Base-by-base conservation (phyloP, 2,329 filamentous ascomycete genomes). In the Pseudogymnoascus sp. region DNA sequence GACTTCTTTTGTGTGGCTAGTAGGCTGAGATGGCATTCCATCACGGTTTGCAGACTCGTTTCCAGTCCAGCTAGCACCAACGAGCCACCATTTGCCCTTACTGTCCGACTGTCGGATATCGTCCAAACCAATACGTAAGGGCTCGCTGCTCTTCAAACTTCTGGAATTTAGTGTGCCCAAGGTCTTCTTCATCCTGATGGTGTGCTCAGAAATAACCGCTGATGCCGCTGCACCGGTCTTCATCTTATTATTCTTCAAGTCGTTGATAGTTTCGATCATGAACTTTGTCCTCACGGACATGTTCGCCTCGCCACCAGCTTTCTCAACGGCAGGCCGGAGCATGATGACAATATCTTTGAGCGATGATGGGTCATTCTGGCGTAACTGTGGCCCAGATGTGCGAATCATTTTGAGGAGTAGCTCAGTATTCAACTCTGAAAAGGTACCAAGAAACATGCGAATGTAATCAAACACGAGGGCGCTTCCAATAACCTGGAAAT, bases 21-120 rank as follows among this genome's bases (percentile, higher is more conserved):
- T 71, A 1, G 78, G 72, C 16, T 74, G 73, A 10, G 43, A 62
- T 62, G 68, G 64, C 64, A 67, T 63, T 19, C 70, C 76, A 26
- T 79, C 56, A 12, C 46, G 62, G 5, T 70, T 64, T 33, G 68
- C 64, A 1, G 65, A 60, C 3, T 37, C 41, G 59, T 71, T 69
- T 73, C 82, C 84, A 3, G 82, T 78, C 85, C 93, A 97, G 75
- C 92, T 96, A n/a, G 95, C 93, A 61, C 95, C 95, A 4, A 98
- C 90, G 19, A 98, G 84, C 95, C 95, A 99, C 95, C 95, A 99
- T 78, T 96, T 97, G 0, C 95, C 95, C 72, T 88, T 90, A 72
- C 89, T 93, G 41, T 93, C 89, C 0, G 89, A 88, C 66, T 93
- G 85, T 66, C 86, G 86, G 61, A 99, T 90, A 71, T 99, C 95